A percentile compares a stretch with the other conserved stretches of the same genome.
Evolutionary conservation across 345 rosid genomes (phyloP).

Genomic region (Clausena lansium): DNA sequence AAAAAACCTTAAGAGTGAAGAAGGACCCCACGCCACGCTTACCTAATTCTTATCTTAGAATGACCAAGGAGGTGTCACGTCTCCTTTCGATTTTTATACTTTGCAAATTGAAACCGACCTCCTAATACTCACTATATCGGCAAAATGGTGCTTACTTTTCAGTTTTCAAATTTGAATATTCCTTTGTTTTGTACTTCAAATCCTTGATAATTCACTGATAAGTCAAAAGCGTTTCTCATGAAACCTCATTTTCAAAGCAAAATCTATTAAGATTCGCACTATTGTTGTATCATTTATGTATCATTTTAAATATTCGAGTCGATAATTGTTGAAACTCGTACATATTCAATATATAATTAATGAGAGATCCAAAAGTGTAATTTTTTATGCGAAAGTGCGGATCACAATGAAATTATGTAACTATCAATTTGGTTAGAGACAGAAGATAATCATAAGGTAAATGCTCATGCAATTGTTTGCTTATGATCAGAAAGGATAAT

Average conservation of each 20-base stretch:
- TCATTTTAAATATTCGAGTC: no score
- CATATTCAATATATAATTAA: no score
- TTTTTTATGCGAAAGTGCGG: no score
- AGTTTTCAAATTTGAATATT: slow-evolving; percentile 48
- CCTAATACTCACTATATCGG: slow-evolving; percentile 17
- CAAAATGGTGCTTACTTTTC: slow-evolving; percentile 35
- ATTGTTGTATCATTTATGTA: no score
- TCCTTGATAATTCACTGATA: slow-evolving; percentile 3
- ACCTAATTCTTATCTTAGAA: slow-evolving; percentile 17
- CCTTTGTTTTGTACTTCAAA: slow-evolving; percentile 19
- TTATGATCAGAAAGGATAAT: no score
- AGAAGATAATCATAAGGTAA: no score
- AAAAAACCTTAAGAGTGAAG: not conserved
- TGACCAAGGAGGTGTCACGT: slow-evolving; percentile 20
- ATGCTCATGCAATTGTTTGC: no score
- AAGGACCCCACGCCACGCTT: slow-evolving; percentile 22
- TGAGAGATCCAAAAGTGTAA: no score
- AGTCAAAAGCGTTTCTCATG: slow-evolving; percentile 33
- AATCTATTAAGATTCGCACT: no score
- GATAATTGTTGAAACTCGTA: no score
- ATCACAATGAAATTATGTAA: no score
- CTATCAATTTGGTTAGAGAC: no score
- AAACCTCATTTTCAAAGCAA: not conserved
- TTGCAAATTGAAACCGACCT: slow-evolving; percentile 2
- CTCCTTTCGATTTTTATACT: slow-evolving; percentile 23